Base-by-base conservation (phyloP, 306 rosid genomes). In the Fagus crenata region DNA sequence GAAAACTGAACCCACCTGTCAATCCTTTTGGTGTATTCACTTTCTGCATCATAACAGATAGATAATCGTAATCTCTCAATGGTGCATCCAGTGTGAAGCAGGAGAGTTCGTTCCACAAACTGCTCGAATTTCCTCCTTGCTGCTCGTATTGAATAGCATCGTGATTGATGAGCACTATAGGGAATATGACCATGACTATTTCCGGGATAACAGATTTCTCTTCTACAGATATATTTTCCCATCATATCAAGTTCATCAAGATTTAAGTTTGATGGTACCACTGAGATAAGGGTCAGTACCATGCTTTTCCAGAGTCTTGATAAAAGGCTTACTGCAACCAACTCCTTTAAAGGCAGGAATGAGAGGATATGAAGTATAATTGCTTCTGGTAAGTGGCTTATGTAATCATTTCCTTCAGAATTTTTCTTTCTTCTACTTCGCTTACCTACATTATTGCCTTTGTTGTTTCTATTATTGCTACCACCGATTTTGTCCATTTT, bases 31-130 rank as follows among this genome's bases (percentile, higher is more conserved):
- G 37, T 73, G 53, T 54, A 54, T 14, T 49, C 42, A 13, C 41
- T 67, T 18, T 49, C 18, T 5, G 65, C 76, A 53, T 73, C 53
- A 40, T 73, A 58, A 55, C 77, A 73, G 17, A 73, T n/a, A 40
- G 33, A n/a, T 54, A 73, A 73, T 31, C 58, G 68, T 17, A 73
- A 36, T 7, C 54, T 37, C 5, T 37, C 42, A 17, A 73, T 73
- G 6, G 67, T 73, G 77, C 77, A 54, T 73, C 67, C 77, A 54
- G 68, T 35, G 33, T 73, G 77, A 56, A 56, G 77, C 68, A 73
- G 9, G 77, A 73, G 77, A 73, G 67, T 53, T 36, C 36, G 77
- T 18, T 73, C 28, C 14, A 73, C 68, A 22, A 35, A 73, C 56
- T 73, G 67, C 39, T 37, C 4, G 18, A 36, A 73, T 6, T 40